phyloP scores from a whole-genome alignment of 441 rosid species.

The Adansonia gregorii region DNA sequence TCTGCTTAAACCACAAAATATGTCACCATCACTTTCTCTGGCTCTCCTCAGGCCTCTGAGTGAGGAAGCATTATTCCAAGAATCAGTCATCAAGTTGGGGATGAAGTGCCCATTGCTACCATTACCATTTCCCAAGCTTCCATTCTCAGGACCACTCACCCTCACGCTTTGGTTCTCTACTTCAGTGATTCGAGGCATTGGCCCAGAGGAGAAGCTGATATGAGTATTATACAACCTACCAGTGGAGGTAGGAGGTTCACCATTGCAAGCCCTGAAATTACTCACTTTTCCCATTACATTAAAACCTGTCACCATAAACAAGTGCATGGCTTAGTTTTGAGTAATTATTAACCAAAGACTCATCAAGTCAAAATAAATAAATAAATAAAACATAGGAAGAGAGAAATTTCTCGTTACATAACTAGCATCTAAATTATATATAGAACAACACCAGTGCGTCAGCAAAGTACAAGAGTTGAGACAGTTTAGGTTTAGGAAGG shows the following conservation, averaged over 20 bases:
- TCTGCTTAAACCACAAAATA: conserved; percentile 32
- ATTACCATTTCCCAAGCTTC: conserved; percentile 25
- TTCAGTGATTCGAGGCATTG: conserved; percentile 53
- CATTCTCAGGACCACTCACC: conserved; percentile 7
- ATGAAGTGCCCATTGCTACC: conserved; percentile 33
- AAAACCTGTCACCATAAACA: conserved; percentile 40
- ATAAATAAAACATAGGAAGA: neutral
- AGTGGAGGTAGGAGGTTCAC: conserved; percentile 38
- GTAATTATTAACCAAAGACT: neutral
- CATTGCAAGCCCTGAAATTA: conserved; percentile 36
- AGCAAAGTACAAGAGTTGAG: neutral
- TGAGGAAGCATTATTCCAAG: conserved; percentile 44
- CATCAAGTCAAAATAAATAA: neutral
- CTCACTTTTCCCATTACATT: conserved; percentile 33
- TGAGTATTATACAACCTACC: conserved; percentile 38
- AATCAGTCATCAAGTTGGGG: conserved; percentile 34
- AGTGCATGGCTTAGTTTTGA: neutral
- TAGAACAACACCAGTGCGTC: neutral
- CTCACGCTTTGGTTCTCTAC: conserved; percentile 39
- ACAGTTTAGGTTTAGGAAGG: neutral
- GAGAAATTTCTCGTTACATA: neutral
- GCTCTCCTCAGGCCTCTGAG: conserved; percentile 35
- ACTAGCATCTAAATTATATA: neutral
- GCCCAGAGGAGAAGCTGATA: conserved; percentile 43
- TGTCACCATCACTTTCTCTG: conserved; percentile 32